Evolutionary conservation across 106 monocot genomes (phyloP).

Genomic region (Iris macrosiphon): DNA sequence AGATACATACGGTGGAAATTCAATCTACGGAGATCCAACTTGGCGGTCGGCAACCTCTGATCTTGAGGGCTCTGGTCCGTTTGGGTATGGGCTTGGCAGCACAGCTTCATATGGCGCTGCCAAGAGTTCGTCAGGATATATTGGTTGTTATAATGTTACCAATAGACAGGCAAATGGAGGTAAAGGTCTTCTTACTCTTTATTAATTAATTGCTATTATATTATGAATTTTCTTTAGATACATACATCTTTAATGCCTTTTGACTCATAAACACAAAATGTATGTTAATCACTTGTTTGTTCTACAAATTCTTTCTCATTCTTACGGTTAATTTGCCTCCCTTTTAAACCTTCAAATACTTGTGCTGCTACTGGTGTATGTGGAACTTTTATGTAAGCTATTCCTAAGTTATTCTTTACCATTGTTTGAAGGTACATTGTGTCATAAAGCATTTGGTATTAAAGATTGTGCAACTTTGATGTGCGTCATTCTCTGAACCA

Average conservation of each 20-base stretch:
- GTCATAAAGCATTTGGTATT: too few species aligned
- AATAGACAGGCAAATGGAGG: constrained; percentile 57
- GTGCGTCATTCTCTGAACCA: too few species aligned
- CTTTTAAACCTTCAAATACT: not conserved
- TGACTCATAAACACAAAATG: not conserved
- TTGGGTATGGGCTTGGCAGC: constrained; percentile 52
- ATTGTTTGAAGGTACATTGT: too few species aligned
- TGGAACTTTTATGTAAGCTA: too few species aligned
- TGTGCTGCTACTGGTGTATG: not conserved
- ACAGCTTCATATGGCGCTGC: constrained; percentile 30
- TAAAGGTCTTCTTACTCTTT: constrained; percentile 12
- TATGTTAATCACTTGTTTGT: not conserved
- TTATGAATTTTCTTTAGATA: not conserved
- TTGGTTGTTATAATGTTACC: constrained; percentile 40
- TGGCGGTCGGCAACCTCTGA: constrained; percentile 56
- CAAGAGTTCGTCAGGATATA: constrained; percentile 39
- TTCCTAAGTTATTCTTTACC: too few species aligned
- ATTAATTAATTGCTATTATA: not conserved
- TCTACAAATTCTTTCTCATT: not conserved
- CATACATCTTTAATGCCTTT: not conserved
- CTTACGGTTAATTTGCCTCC: not conserved
- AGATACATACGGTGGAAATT: constrained; percentile 33
- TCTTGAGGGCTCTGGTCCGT: constrained; percentile 47
- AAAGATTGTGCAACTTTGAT: too few species aligned
- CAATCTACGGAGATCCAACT: constrained; percentile 50